These are phyloP conservation scores for Botrytis tulipae DNA, from an alignment of 2,329 filamentous ascomycete species.

Conservation along the genomic window DNA sequence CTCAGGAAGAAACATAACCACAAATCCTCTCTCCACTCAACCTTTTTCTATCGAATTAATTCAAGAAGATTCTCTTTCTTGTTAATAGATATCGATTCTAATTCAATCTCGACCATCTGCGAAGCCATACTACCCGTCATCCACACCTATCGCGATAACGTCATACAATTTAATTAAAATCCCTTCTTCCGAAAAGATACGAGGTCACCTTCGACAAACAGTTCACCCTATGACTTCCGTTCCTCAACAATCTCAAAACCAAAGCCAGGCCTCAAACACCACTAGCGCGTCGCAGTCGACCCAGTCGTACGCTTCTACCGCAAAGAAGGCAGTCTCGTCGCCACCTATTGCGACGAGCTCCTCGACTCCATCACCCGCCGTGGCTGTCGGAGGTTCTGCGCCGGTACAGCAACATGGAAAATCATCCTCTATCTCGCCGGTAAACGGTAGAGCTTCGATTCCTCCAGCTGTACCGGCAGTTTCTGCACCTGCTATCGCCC, in stretches of 20 bases:
- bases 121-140: slow-evolving; percentile 24
- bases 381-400: slow-evolving; percentile 55
- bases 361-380: slow-evolving; percentile 50
- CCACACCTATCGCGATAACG: slow-evolving; percentile 33
- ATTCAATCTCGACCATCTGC: slow-evolving; percentile 34
- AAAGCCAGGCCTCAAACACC: slow-evolving; percentile 53
- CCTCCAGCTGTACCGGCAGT: slow-evolving; percentile 64
- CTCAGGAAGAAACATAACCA: slow-evolving; percentile 25
- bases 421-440: slow-evolving; percentile 67
- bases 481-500: slow-evolving; percentile 59
- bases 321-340: slow-evolving; percentile 61
- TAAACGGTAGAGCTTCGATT: slow-evolving; percentile 80
- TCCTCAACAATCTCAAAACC: slow-evolving; percentile 37
- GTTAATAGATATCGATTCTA: slow-evolving; percentile 18
- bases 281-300: slow-evolving; percentile 53
- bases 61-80: slow-evolving; percentile 10
- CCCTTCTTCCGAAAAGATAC: slow-evolving; percentile 22
- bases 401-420: slow-evolving; percentile 59
- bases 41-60: slow-evolving; percentile 22
- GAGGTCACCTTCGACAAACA: slow-evolving; percentile 27
- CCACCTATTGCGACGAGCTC: slow-evolving; percentile 61
- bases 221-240: slow-evolving; percentile 40
- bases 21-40: slow-evolving; percentile 21
- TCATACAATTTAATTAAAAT: slow-evolving; percentile 28
- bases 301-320: slow-evolving; percentile 66